Percentiles rank a stretch among this genome's conserved stretches.
Evolutionary conservation across 129 eudicot species (phyloP).

Genomic region (Lactuca saligna): DNA sequence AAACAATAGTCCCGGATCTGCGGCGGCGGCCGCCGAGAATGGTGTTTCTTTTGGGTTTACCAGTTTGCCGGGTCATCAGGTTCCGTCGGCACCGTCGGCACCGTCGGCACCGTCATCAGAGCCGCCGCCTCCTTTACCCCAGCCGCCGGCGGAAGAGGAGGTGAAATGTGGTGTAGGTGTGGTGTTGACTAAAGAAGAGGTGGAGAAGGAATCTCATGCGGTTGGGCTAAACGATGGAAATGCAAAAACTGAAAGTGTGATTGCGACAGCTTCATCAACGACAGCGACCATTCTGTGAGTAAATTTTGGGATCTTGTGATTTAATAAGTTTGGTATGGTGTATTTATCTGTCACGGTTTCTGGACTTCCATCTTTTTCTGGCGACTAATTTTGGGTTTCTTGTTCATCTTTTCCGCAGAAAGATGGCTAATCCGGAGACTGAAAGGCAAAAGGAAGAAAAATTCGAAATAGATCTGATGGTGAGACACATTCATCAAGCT

Average conservation of each 20-base stretch:
- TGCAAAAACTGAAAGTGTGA: slow-evolving; percentile 37
- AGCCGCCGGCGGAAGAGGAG: slow-evolving; percentile 38
- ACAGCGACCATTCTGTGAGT: slow-evolving; percentile 54
- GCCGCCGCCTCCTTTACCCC: slow-evolving; percentile 11
- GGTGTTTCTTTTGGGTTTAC: slow-evolving; percentile 40
- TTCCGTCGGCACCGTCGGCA: background rate
- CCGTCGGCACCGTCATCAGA: slow-evolving; percentile 23
- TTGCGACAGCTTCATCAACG: slow-evolving; percentile 43
- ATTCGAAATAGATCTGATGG: slow-evolving; percentile 94
- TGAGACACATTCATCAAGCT: slow-evolving; percentile 36
- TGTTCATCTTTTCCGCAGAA: slow-evolving; percentile 38
- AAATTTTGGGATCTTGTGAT: slow-evolving; percentile 19
- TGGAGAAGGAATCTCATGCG: slow-evolving; percentile 49
- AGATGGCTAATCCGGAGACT: slow-evolving; percentile 21
- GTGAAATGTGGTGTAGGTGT: slow-evolving; percentile 39
- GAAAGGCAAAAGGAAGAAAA: slow-evolving; percentile 57
- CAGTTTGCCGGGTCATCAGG: slow-evolving; percentile 33
- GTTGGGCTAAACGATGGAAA: slow-evolving; percentile 35
- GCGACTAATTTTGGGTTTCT: slow-evolving; percentile 19
- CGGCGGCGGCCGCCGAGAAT: slow-evolving; percentile 44
- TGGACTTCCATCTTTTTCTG: slow-evolving; percentile 3
- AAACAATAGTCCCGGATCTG: slow-evolving; percentile 48
- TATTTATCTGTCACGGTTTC: background rate
- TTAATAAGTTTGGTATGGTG: slow-evolving; percentile 16
- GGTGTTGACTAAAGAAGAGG: slow-evolving; percentile 44